Percentiles rank a stretch among this genome's conserved stretches.
These are phyloP conservation scores for Powellomyces hirtus DNA, from an alignment of 192 early-diverging fungal species.

Conservation along the genomic window DNA sequence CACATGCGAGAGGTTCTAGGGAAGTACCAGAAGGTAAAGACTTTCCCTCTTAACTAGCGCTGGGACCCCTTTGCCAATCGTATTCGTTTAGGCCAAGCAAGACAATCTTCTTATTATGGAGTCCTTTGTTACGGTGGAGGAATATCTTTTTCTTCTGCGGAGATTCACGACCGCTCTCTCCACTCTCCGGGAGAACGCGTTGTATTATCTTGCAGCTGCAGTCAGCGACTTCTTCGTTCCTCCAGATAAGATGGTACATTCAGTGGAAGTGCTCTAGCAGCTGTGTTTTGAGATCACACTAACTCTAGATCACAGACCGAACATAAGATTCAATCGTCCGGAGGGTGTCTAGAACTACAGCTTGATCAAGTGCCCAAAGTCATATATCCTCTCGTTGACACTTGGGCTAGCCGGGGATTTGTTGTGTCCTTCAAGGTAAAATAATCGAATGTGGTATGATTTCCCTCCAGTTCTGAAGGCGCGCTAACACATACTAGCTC, in stretches of 20 bases:
- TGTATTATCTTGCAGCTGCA: slow-evolving; percentile 97
- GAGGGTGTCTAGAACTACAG: slow-evolving; percentile 77
- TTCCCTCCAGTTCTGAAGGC: background rate
- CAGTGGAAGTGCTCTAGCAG: too few species aligned
- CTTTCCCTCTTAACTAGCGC: background rate
- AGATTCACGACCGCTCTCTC: slow-evolving; percentile 69
- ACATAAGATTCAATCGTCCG: slow-evolving; percentile 96
- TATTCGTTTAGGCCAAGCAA: slow-evolving; percentile 49
- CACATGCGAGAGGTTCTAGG: slow-evolving; percentile 64
- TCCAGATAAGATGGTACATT: slow-evolving; percentile 73
- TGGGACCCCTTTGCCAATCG: background rate
- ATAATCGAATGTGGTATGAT: background rate
- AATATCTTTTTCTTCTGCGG: slow-evolving; percentile 90
- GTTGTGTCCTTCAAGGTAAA: slow-evolving; percentile 96
- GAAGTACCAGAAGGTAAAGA: slow-evolving; percentile 52
- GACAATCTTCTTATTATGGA: slow-evolving; percentile 71
- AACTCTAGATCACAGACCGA: slow-evolving; percentile 64
- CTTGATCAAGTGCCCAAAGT: slow-evolving; percentile 99
- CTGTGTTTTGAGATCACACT: too few species aligned
- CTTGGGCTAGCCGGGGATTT: slow-evolving; percentile 85
- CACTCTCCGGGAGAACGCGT: slow-evolving; percentile 61
- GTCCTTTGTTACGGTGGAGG: slow-evolving; percentile 84
- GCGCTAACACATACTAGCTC: slow-evolving; percentile 42
- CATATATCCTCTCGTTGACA: slow-evolving; percentile 85
- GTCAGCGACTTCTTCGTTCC: slow-evolving; percentile 99